phyloP scores from a whole-genome alignment of 129 eudicot genomes.

The Dittrichia graveolens region DNA sequence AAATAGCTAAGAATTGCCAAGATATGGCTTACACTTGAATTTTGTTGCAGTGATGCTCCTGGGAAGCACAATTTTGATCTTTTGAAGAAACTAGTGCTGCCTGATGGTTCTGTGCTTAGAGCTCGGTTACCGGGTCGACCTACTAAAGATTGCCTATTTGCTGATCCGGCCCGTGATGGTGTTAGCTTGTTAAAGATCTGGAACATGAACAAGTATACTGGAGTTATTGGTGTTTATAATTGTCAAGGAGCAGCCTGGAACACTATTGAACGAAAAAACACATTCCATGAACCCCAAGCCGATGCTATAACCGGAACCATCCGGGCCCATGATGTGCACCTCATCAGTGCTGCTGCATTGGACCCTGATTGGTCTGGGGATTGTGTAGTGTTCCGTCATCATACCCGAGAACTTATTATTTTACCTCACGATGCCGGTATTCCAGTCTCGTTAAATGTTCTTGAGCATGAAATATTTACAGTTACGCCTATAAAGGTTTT shows the following conservation, averaged over 20 bases:
- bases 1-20: too few species aligned
- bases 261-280: constrained; percentile 57
- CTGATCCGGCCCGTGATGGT: constrained; percentile 77
- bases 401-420: constrained; percentile 37
- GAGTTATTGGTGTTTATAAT: constrained; percentile 89
- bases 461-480: constrained; percentile 58
- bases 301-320: constrained; percentile 53
- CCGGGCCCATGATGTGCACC: constrained; percentile 61
- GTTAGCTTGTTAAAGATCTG: constrained; percentile 86
- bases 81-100: constrained; percentile 67
- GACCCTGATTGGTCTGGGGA: constrained; percentile 73
- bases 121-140: constrained; percentile 81
- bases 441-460: constrained; percentile 69
- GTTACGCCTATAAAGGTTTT: constrained; percentile 59
- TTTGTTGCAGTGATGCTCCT: constrained; percentile 71
- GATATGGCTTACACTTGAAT: background rate
- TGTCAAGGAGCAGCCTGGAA: constrained; percentile 99
- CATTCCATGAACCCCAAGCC: constrained; percentile 51
- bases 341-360: constrained; percentile 54
- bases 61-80: constrained; percentile 79
- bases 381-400: constrained; percentile 62
- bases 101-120: constrained; percentile 79
- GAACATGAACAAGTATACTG: constrained; percentile 96
- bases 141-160: constrained; percentile 67
- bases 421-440: constrained; percentile 47